Evolutionary conservation across 306 rosid species (phyloP).

Genomic region (Vachellia collinsii): DNA sequence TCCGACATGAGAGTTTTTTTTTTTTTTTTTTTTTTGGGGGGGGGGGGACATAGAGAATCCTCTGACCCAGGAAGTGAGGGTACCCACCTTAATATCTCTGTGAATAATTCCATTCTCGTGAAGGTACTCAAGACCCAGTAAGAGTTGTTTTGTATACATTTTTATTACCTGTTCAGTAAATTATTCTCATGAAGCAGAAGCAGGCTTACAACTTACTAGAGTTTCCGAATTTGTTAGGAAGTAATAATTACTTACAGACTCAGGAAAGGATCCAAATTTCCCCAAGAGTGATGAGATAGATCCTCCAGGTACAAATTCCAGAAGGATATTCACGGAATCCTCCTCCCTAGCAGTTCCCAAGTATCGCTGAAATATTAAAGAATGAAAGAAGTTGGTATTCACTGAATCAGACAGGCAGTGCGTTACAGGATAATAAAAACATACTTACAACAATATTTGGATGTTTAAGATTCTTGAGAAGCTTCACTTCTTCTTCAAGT

Average conservation of each 20-base stretch:
- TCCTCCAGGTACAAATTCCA: conserved; percentile 97
- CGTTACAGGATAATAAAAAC: conserved; percentile 19
- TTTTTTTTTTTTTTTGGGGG: too few species aligned
- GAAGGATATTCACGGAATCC: conserved; percentile 79
- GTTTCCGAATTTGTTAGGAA: background rate
- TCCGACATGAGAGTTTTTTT: background rate
- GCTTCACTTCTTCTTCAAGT: conserved; percentile 92
- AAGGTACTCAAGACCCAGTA: conserved; percentile 89
- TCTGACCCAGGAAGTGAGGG: conserved; percentile 22
- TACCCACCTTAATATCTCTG: conserved; percentile 85
- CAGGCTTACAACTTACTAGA: conserved; percentile 4
- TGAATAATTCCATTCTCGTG: conserved; percentile 89
- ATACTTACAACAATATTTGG: conserved; percentile 88
- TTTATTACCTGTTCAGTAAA: conserved; percentile 66
- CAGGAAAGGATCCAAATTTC: conserved; percentile 91
- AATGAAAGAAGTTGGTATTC: background rate
- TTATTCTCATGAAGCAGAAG: conserved; percentile 14
- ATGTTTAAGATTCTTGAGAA: conserved; percentile 87
- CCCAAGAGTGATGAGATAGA: conserved; percentile 89
- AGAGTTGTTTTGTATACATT: conserved; percentile 82
- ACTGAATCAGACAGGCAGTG: background rate
- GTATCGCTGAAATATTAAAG: conserved; percentile 56
- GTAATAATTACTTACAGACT: conserved; percentile 69
- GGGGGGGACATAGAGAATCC: background rate
- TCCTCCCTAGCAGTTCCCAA: conserved; percentile 92